Base-by-base conservation (phyloP, 78 protist species). In the Planoprotostelium fungivorum region DNA sequence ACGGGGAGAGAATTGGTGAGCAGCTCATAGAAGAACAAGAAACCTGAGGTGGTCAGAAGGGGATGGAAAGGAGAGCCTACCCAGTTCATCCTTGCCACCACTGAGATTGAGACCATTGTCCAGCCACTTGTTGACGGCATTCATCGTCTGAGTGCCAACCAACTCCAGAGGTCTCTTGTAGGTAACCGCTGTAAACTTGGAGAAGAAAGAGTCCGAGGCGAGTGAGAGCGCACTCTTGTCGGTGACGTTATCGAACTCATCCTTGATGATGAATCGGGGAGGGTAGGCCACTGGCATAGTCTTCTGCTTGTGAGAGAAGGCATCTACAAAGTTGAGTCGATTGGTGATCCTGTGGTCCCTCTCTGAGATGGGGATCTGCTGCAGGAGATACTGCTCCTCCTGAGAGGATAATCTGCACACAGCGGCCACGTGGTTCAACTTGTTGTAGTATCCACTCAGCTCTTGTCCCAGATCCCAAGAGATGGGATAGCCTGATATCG, bases 391-490 rank as follows among this genome's bases (percentile, higher is more conserved):
- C 28, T 84, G 51, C 38, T 90, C 92, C 86, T 91, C 96, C 28
- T 29, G 83, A 28, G 37, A 31, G n/a, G 87, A 0, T 25, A 94
- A 93, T 16, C 94, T 90, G 89, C 93, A 94, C 86, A 51, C 89
- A 0, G 93, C 86, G 34, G 93, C 63, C 29, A 91, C 93, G 84
- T 88, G 91, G 23, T 5, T 0, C 38, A 37, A 34, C 39, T 84
- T 63, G 83, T n/a, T 1, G 34, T 90, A 35, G 86, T 90, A 90
- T 29, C 0, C 0, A n/a, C 34, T 86, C 63, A 87, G 9, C 85
- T 94, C 93, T 34, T 0, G 34, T 16, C 34, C 31, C 34, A 90
- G 87, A n/a, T 36, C 38, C 92, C 92, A 94, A 28, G 29, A 28
- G 51, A 38, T 38, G 63, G 84, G 84, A 35, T 28, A 29, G 31